Conservation (phyloP, 352 stramenopile species). For the Phytophthora fragariaefolia region DNA sequence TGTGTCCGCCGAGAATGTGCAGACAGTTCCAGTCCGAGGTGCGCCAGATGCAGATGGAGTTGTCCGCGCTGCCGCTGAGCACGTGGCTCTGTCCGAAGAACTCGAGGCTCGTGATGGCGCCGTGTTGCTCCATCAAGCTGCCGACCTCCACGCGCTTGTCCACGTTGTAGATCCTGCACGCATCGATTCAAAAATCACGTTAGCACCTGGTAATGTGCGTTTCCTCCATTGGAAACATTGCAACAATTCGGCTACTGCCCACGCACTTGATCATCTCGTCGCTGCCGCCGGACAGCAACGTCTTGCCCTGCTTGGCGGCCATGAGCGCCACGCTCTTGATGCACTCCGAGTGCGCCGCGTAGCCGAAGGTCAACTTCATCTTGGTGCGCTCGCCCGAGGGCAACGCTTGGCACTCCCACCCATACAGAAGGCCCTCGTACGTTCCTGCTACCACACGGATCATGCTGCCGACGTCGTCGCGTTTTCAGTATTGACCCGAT, state of each 20-base stretch:
- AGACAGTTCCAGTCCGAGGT: conserved; percentile 91
- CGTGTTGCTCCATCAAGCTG: conserved; percentile 88
- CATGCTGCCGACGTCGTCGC: conserved; percentile 34
- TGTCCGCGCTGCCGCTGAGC: conserved; percentile 87
- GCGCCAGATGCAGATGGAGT: conserved; percentile 91
- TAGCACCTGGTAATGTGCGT: too few species aligned
- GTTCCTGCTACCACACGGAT: conserved; percentile 86
- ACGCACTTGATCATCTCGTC: conserved; percentile 91
- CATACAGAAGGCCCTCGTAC: conserved; percentile 89
- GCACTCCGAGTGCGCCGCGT: conserved; percentile 83
- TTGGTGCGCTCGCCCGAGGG: conserved; percentile 42
- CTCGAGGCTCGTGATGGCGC: conserved; percentile 86
- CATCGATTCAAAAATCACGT: too few species aligned
- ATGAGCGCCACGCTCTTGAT: conserved; percentile 89
- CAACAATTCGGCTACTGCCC: neutral
- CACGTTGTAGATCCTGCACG: conserved; percentile 86
- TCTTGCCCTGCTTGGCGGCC: conserved; percentile 81
- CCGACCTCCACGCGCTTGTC: conserved; percentile 89
- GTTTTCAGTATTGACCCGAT: conserved; percentile 11
- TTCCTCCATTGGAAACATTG: conserved; percentile 1
- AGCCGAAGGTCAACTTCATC: conserved; percentile 89
- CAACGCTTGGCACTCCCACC: conserved; percentile 68
- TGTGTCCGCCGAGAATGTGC: conserved; percentile 90
- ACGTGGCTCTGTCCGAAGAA: conserved; percentile 89
- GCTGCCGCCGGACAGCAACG: conserved; percentile 78